Conservation (phyloP, 306 rosid species). For the Dalbergia cultrata region DNA sequence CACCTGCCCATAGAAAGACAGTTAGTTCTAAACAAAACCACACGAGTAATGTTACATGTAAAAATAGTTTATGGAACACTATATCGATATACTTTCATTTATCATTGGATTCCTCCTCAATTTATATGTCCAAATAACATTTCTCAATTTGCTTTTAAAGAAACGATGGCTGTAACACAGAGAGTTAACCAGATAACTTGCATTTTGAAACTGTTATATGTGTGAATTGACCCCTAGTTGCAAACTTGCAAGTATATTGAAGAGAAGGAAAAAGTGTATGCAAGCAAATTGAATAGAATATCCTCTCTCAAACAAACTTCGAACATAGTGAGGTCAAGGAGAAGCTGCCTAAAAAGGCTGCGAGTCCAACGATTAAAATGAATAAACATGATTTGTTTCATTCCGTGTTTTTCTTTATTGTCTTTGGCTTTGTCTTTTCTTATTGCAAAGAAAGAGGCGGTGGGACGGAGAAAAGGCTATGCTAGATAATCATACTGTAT, state of each 20-base stretch:
- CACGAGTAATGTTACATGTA: too few species aligned
- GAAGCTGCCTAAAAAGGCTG: constrained; percentile 32
- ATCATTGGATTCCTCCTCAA: too few species aligned
- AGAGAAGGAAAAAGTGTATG: not conserved
- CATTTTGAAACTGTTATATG: not conserved
- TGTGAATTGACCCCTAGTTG: not conserved
- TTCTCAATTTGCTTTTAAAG: not conserved
- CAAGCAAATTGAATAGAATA: not conserved
- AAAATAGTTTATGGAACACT: too few species aligned
- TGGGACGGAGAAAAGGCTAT: constrained; percentile 23
- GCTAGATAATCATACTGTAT: constrained; percentile 21
- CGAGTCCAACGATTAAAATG: constrained; percentile 24
- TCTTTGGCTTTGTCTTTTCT: constrained; percentile 42
- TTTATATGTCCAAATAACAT: too few species aligned
- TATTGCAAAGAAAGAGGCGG: constrained; percentile 26
- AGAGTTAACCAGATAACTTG: not conserved
- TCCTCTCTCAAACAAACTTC: not conserved
- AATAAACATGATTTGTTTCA: constrained; percentile 10
- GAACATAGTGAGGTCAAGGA: constrained; percentile 36
- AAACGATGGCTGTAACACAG: not conserved
- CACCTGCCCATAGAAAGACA: too few species aligned
- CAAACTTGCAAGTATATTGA: not conserved
- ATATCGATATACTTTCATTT: too few species aligned
- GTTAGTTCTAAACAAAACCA: too few species aligned
- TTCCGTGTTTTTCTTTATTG: constrained; percentile 37